Percentiles rank a stretch among this genome's conserved stretches.
These are phyloP conservation scores for Delonix regia DNA, from an alignment of 306 rosid species.

Conservation along the genomic window DNA sequence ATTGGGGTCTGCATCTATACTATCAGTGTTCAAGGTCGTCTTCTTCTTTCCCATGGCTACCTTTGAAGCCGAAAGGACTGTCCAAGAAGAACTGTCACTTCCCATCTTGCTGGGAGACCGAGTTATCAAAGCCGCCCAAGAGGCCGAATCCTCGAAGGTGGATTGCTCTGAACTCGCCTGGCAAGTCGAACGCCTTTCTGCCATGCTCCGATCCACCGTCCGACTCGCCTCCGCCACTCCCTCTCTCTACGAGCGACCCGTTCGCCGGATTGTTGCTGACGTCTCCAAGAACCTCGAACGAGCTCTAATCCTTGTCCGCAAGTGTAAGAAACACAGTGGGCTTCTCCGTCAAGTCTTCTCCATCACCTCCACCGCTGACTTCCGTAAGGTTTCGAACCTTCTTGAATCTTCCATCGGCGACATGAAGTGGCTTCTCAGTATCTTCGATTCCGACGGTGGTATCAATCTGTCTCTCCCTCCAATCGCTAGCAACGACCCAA, in stretches of 20 bases:
- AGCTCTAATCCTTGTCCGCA: slow-evolving; percentile 58
- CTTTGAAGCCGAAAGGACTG: slow-evolving; percentile 46
- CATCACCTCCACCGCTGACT: slow-evolving; percentile 68
- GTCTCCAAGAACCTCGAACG: slow-evolving; percentile 67
- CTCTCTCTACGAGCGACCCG: slow-evolving; percentile 70
- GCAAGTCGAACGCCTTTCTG: slow-evolving; percentile 63
- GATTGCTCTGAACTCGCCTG: slow-evolving; percentile 64
- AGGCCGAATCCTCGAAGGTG: slow-evolving; percentile 61
- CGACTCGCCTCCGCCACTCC: slow-evolving; percentile 51
- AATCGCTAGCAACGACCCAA: slow-evolving; percentile 80
- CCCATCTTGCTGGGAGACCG: slow-evolving; percentile 72
- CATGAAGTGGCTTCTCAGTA: slow-evolving; percentile 72
- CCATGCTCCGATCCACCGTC: slow-evolving; percentile 66
- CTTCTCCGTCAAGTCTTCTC: slow-evolving; percentile 75
- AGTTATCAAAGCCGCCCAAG: slow-evolving; percentile 67
- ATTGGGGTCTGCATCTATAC: neutral
- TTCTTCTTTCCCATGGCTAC: slow-evolving; percentile 40
- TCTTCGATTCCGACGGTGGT: slow-evolving; percentile 69
- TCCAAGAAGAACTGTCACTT: slow-evolving; percentile 61
- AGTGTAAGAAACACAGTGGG: slow-evolving; percentile 63
- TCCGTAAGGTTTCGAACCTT: slow-evolving; percentile 58
- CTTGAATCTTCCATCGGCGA: slow-evolving; percentile 78
- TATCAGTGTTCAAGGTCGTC: neutral
- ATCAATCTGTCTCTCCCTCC: slow-evolving; percentile 65
- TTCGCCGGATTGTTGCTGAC: slow-evolving; percentile 70